Evolutionary conservation across 148 eudicot genomes (phyloP), one percentile per base, ranked within the genome.

Genomic region (Mesembryanthemum crystallinum): DNA sequence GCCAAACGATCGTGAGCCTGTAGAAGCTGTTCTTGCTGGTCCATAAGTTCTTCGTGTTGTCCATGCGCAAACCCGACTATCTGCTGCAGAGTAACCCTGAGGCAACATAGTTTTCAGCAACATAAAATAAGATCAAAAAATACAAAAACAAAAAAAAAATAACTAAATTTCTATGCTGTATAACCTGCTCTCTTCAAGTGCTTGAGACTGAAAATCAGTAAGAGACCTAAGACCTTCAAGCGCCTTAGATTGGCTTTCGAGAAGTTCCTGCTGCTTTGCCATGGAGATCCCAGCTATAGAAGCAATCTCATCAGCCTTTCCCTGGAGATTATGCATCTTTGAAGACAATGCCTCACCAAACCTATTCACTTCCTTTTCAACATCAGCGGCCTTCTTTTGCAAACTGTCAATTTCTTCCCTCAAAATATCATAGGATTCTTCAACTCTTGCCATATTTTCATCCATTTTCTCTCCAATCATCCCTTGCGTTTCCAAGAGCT

Each of bases 161-260:
- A 8, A 12, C 9, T 13, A 8, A 8, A 10, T 45, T 45, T 45
- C 2, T 45, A 18, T 21, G 27, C n/a, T 21, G 15, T 21, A 0
- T 77, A 80, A 91, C 98, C 92, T 91, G 91, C 96, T 93, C 54
- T 93, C 94, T 78, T 88, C 86, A 63, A 93, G 87, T 74, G 94
- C 96, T 61, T 86, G 72, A 32, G 94, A 84, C 81, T 86, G 93
- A 77, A 84, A 85, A 30, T 67, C 78, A 71, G 85, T 86, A 24
- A 91, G 81, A 72, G 60, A 74, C 14, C 87, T 75, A 68, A 93
- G 92, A 64, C 92, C 94, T 21, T 91, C 83, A 45, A 91, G 83
- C 30, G 98, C 94, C 42, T 24, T 75, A 14, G 86, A 67, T 69
- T 93, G 96, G 4, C 87, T 83, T 57, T 85, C 86, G 39, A 89